phyloP scores from a whole-genome alignment of 805 yeast species.

The Candida morakotiae region DNA sequence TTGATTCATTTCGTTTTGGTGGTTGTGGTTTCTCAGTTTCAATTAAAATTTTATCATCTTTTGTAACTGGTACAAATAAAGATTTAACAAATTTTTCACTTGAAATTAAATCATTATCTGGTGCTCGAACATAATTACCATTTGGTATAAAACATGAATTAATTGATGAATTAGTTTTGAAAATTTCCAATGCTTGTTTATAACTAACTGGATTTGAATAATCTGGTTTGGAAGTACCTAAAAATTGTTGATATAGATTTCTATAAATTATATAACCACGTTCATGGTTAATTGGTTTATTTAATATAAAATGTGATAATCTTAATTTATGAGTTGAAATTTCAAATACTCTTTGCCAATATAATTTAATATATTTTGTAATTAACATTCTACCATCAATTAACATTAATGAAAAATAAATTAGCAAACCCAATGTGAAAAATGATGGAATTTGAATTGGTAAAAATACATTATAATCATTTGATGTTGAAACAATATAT shows the following conservation, averaged over 20 bases:
- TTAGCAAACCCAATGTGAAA: constrained; percentile 2
- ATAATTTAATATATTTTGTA: constrained; percentile 36
- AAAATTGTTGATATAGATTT: constrained; percentile 39
- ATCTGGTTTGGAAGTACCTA: constrained; percentile 46
- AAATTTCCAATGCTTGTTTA: constrained; percentile 40
- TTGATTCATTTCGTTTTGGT: neutral
- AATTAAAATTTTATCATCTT: constrained; percentile 58
- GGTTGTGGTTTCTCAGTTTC: constrained; percentile 7
- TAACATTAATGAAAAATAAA: constrained; percentile 1
- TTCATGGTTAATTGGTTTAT: constrained; percentile 58
- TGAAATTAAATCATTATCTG: constrained; percentile 74
- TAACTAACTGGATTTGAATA: constrained; percentile 53
- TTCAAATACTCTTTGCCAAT: constrained; percentile 62
- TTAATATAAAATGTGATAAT: constrained; percentile 76
- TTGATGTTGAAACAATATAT: constrained; percentile 18
- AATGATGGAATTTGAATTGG: constrained; percentile 18
- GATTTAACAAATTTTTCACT: constrained; percentile 52
- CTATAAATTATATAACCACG: constrained; percentile 66
- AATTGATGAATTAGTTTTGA: constrained; percentile 36
- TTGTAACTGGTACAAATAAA: constrained; percentile 79
- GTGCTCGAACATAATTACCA: constrained; percentile 83
- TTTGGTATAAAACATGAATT: constrained; percentile 69
- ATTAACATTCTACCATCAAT: constrained; percentile 6
- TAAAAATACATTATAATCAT: constrained; percentile 17
- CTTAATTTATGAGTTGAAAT: constrained; percentile 55